Evolutionary conservation across 2,329 filamentous ascomycete genomes (phyloP).

Genomic region (Metarhizium album): DNA sequence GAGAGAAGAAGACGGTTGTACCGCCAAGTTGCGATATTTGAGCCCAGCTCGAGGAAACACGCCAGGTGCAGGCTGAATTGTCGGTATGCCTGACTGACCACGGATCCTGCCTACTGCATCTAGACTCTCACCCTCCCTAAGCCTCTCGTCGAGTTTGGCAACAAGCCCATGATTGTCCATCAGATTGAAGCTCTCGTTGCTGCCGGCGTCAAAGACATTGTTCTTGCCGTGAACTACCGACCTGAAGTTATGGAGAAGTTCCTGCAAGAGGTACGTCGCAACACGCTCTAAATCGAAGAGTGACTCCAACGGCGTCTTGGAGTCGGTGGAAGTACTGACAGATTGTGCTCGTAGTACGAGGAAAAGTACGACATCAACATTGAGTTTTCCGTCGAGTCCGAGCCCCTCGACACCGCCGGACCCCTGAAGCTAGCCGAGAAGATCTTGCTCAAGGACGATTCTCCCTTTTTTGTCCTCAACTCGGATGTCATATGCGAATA

Average conservation of each 20-base stretch:
- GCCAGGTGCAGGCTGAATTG: neutral
- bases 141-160: conserved; percentile 94
- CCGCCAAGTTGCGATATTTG: neutral
- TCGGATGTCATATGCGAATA: conserved; percentile 98
- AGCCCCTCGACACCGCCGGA: conserved; percentile 89
- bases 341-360: conserved; percentile 54
- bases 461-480: conserved; percentile 96
- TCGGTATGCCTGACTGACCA: conserved; percentile 10
- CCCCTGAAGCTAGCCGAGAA: conserved; percentile 91
- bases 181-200: conserved; percentile 91
- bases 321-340: neutral
- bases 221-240: conserved; percentile 96
- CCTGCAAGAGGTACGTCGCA: conserved; percentile 61
- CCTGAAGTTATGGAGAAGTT: conserved; percentile 96
- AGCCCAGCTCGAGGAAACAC: neutral
- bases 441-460: conserved; percentile 84
- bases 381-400: conserved; percentile 91
- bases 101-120: neutral
- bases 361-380: conserved; percentile 88
- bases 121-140: conserved; percentile 96
- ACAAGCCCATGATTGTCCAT: conserved; percentile 98
- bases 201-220: conserved; percentile 93
- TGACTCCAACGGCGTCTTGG: neutral
- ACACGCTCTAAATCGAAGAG: neutral
- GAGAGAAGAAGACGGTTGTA: neutral